These are phyloP conservation scores for Geum urbanum DNA, from an alignment of 306 rosid genomes.

Conservation along the genomic window DNA sequence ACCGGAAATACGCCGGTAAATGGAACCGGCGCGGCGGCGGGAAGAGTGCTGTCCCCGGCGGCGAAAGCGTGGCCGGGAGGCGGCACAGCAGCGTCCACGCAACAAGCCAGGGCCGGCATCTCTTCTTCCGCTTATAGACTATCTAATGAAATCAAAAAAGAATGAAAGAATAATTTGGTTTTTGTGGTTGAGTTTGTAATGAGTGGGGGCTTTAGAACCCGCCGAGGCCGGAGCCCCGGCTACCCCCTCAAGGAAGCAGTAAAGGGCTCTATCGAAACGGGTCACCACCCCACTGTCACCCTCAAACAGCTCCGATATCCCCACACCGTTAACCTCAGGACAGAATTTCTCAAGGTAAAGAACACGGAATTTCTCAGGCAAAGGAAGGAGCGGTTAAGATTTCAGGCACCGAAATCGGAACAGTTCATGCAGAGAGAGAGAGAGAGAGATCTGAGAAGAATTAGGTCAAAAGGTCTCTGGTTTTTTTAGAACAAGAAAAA, in stretches of 20 bases:
- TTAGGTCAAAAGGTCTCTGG: constrained; percentile 5
- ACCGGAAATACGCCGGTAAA: constrained; percentile 45
- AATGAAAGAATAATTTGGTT: constrained; percentile 25
- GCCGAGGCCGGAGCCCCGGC: constrained; percentile 99
- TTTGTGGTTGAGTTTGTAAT: constrained; percentile 34
- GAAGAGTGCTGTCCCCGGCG: constrained; percentile 62
- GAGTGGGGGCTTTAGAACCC: constrained; percentile 95
- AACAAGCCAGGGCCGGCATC: constrained; percentile 93
- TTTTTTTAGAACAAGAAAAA: not conserved
- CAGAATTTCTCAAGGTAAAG: not conserved
- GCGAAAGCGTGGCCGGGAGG: constrained; percentile 68
- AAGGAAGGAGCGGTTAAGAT: not conserved
- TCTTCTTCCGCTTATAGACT: constrained; percentile 45
- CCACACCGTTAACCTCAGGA: constrained; percentile 63
- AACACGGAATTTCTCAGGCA: not conserved
- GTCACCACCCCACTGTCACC: constrained; percentile 32
- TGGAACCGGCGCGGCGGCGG: constrained; percentile 52
- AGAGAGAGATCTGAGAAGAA: not conserved
- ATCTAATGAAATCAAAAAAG: constrained; percentile 20
- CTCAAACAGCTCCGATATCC: constrained; percentile 47
- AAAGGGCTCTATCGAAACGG: constrained; percentile 41
- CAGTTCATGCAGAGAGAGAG: constrained; percentile 41
- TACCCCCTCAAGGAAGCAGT: constrained; percentile 91
- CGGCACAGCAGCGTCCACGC: constrained; percentile 65
- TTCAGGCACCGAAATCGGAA: constrained; percentile 20